phyloP scores from a whole-genome alignment of 106 monocot genomes.

The Dioscorea zingiberensis region DNA sequence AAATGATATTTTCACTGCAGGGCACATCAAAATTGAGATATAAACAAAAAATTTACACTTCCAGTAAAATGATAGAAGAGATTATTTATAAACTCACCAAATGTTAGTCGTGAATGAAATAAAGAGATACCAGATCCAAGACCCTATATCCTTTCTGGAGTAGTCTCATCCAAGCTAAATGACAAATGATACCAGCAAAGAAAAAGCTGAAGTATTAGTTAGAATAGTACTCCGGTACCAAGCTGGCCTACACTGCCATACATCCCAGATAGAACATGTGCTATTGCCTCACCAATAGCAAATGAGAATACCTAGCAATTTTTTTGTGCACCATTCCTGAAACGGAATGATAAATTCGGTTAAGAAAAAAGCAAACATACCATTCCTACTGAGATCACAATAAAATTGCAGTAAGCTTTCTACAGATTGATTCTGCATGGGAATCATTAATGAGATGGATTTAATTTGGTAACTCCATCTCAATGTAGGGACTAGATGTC shows the following conservation, averaged over 20 bases:
- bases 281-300: conserved; percentile 63
- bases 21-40: neutral
- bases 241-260: conserved; percentile 39
- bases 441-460: too few species aligned
- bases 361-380: neutral
- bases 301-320: conserved; percentile 57
- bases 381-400: too few species aligned
- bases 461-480: too few species aligned
- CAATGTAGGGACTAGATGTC: too few species aligned
- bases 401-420: too few species aligned
- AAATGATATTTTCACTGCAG: conserved; percentile 41
- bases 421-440: too few species aligned
- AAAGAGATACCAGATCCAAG: conserved; percentile 36
- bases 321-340: conserved; percentile 72
- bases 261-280: conserved; percentile 69
- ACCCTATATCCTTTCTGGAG: conserved; percentile 73
- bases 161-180: conserved; percentile 65
- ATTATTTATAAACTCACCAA: conserved; percentile 5
- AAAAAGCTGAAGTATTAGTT: conserved; percentile 41
- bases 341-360: neutral
- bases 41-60: too few species aligned
- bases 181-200: conserved; percentile 69
- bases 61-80: too few species aligned
- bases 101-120: conserved; percentile 35
- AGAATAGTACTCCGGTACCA: conserved; percentile 30